Base-by-base conservation (phyloP, 129 eudicot species). In the Scalesia atractyloides region DNA sequence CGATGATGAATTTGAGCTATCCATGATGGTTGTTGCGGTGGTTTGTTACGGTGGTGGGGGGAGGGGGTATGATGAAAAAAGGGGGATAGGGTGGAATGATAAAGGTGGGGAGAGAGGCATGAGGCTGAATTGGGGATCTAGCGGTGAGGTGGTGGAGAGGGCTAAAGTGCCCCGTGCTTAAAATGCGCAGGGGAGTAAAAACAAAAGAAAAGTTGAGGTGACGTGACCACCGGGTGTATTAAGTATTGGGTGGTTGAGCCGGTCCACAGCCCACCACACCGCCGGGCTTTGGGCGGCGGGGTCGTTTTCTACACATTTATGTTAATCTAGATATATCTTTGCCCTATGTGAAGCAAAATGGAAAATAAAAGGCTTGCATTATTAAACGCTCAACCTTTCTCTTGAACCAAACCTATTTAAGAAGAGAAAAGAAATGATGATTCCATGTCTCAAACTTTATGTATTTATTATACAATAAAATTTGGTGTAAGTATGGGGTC, bases 221-320 rank as follows among this genome's bases (percentile, higher is more conserved):
- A 64, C 57, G 79, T 75, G 68, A 66, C 51, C 68, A 76, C 69
- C 81, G 75, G 51, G 7, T 47, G 69, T 36, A 36, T 26, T 69
- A 14, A 77, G 34, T 36, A 62, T 62, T 63, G 77, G 77, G 82
- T 52, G 66, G 77, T 70, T 78, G 77, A 78, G 66, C 63, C 51
- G 74, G 74, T 69, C 64, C 30, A 11, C 51, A 69, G 20, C 67
- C 76, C 9, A 12, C 16, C 56, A 15, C 76, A 77, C 57, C 81
- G 81, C 81, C 81, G 81, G 81, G 58, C 37, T 16, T 39, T 48
- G 76, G 81, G 76, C 66, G 68, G 76, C 67, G 66, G 66, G 43
- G 19, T 33, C 15, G 66, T 14, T 60, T 60, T 60, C 34, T 50
- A 15, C 19, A n/a, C 8, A 50, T 50, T 50, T 15, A 50, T n/a